Percentiles rank a stretch among this genome's conserved stretches.
phyloP scores from a whole-genome alignment of 2,329 filamentous ascomycete genomes.

The Epichloe uncinata region DNA sequence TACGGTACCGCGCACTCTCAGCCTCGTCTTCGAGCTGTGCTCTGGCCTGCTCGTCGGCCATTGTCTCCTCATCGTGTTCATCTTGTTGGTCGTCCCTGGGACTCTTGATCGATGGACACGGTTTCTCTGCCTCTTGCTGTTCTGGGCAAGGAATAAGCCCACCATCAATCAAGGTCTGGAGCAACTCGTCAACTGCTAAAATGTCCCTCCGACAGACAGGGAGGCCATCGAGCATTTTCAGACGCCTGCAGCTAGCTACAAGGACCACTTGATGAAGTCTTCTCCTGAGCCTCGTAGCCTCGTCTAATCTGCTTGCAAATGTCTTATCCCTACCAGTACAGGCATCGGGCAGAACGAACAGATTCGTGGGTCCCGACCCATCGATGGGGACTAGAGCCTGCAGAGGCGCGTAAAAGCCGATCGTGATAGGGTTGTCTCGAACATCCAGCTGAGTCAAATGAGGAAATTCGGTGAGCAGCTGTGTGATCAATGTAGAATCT shows the following conservation, averaged over 20 bases:
- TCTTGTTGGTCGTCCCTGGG: not conserved
- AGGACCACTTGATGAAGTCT: conserved; percentile 75
- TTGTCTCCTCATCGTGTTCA: conserved; percentile 3
- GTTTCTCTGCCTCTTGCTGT: conserved; percentile 12
- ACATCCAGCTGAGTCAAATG: conserved; percentile 63
- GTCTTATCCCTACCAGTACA: conserved; percentile 48
- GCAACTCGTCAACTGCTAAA: conserved; percentile 39
- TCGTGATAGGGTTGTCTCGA: conserved; percentile 72
- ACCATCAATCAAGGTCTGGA: conserved; percentile 36
- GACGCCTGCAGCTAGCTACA: conserved; percentile 50
- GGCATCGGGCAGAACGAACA: conserved; percentile 48
- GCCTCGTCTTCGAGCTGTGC: conserved; percentile 8
- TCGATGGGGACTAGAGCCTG: conserved; percentile 30
- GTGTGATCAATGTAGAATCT: conserved; percentile 54
- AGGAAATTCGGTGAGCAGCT: conserved; percentile 55
- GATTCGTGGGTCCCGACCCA: conserved; percentile 20
- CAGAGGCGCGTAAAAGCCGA: conserved; percentile 71
- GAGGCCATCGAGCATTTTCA: conserved; percentile 66
- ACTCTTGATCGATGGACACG: conserved; percentile 5
- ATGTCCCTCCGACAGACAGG: conserved; percentile 38
- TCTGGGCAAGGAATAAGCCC: conserved; percentile 30
- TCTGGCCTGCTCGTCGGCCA: conserved; percentile 8
- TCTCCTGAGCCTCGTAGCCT: conserved; percentile 63
- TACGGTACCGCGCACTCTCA: conserved; percentile 6
- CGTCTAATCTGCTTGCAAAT: conserved; percentile 62